A percentile compares a stretch with the other conserved stretches of the same genome.
Conservation (phyloP, 2,329 filamentous ascomycete species). For the Trichoderma guizhouense region DNA sequence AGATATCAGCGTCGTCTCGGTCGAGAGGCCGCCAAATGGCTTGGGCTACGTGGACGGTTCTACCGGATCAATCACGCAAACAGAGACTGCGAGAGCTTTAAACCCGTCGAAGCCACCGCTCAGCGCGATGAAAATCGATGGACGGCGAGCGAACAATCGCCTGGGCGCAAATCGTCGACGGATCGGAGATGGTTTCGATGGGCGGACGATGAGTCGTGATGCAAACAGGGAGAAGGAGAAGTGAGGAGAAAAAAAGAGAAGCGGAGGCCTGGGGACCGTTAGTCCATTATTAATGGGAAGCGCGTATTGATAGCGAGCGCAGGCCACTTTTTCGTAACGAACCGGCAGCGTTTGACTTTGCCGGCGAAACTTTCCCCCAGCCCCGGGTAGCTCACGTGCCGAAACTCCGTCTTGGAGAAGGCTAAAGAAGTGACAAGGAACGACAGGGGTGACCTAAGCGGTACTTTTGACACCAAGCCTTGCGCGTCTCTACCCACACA, state of each 20-base stretch:
- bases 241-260: constrained; percentile 7
- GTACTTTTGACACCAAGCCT: background rate
- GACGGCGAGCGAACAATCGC: background rate
- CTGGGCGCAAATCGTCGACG: background rate
- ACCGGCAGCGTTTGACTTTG: background rate
- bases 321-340: background rate
- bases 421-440: background rate
- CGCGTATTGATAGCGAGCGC: constrained; percentile 4
- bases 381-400: background rate
- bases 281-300: constrained; percentile 18
- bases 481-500: background rate
- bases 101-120: background rate
- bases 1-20: background rate
- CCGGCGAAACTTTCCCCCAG: background rate
- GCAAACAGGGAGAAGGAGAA: constrained; percentile 8
- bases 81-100: background rate
- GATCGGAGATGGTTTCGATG: constrained; percentile 23
- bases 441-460: background rate
- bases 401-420: background rate
- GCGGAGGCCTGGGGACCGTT: constrained; percentile 6
- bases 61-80: background rate
- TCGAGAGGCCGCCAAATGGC: background rate
- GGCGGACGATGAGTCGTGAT: constrained; percentile 20
- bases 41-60: background rate
- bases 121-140: background rate